phyloP scores from a whole-genome alignment of 208 protist genomes.

The Leishmania braziliensis region DNA sequence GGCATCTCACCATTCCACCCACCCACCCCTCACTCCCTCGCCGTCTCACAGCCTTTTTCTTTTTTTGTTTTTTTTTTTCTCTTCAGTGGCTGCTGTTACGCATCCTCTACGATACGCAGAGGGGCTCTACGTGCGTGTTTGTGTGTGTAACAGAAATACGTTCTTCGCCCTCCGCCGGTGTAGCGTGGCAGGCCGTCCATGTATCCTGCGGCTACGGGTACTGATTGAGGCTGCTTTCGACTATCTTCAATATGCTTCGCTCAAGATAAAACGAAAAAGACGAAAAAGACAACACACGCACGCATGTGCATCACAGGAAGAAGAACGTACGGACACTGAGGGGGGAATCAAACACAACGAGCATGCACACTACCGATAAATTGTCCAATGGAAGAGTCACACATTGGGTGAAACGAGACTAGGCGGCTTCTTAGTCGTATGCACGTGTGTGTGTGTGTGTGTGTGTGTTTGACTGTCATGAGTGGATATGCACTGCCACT shows the following conservation, averaged over 20 bases:
- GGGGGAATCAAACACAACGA: background rate
- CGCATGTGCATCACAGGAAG: background rate
- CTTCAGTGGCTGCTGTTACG: too few relatives aligned
- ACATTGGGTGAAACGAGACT: background rate
- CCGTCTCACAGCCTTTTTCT: background rate
- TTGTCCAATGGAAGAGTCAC: background rate
- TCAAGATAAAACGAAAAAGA: constrained; percentile 1
- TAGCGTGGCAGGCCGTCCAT: background rate
- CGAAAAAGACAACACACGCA: background rate
- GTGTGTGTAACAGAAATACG: background rate
- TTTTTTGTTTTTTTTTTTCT: background rate
- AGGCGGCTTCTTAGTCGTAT: background rate
- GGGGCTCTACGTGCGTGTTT: background rate
- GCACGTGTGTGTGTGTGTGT: background rate
- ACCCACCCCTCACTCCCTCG: background rate
- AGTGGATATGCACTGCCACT: background rate
- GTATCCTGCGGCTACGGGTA: background rate
- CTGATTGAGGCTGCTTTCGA: background rate
- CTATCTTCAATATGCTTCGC: constrained; percentile 13
- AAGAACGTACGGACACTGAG: background rate
- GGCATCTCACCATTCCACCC: background rate
- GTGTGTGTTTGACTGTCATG: constrained; percentile 7
- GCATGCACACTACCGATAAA: background rate
- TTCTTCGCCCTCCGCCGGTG: background rate
- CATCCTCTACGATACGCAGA: background rate